phyloP scores from a whole-genome alignment of 148 eudicot species.

The Spergularia bocconei region DNA sequence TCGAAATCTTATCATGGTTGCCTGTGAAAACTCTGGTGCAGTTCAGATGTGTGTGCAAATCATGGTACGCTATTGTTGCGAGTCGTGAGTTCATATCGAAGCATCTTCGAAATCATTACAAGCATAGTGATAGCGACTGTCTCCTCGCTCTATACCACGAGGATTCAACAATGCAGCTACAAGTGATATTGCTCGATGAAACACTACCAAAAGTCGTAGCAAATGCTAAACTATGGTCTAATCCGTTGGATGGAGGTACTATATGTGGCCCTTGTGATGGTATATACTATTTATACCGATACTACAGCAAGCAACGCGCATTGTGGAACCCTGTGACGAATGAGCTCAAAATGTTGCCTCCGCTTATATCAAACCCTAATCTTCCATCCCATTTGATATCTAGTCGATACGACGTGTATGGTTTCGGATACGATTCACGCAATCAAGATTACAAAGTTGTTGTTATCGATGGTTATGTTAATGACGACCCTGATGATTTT shows the following conservation, averaged over 20 bases:
- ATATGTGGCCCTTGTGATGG: constrained; percentile 10
- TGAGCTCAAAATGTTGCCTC: not conserved
- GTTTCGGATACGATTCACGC: not conserved
- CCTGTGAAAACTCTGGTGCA: constrained; percentile 1
- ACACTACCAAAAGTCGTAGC: not conserved
- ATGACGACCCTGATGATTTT: not conserved
- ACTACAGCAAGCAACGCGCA: not conserved
- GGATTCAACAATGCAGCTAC: not conserved
- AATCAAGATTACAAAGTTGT: constrained; percentile 12
- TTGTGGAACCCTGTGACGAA: not conserved
- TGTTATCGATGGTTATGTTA: not conserved
- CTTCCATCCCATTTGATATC: not conserved
- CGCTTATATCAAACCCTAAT: not conserved
- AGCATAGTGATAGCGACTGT: not conserved
- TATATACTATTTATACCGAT: not conserved
- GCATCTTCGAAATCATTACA: constrained; percentile 2
- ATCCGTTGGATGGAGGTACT: not conserved
- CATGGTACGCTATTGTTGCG: constrained; percentile 8
- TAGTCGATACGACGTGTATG: not conserved
- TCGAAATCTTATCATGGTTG: constrained; percentile 9
- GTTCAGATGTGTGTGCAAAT: constrained; percentile 2
- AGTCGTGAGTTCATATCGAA: not conserved
- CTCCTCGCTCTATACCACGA: not conserved
- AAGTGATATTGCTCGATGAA: not conserved
- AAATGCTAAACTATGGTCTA: not conserved